Conservation (phyloP, 768 basidiomycete species). For the Pleurotus cornucopiae region DNA sequence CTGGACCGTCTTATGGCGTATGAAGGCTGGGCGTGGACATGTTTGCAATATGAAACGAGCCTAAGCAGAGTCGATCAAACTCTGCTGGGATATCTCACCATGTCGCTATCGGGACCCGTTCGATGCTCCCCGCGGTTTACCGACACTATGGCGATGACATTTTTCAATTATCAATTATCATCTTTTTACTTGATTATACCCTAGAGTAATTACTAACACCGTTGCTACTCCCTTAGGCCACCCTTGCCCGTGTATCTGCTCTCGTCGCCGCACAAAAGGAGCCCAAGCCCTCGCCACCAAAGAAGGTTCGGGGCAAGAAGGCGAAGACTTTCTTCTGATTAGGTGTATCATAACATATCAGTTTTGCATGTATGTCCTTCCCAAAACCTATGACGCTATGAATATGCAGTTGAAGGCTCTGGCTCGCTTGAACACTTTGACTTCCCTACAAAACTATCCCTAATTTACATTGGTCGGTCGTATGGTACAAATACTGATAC, state of each 20-base stretch:
- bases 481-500: neutral
- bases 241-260: slow-evolving; percentile 74
- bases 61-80: slow-evolving; percentile 58
- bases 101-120: slow-evolving; percentile 80
- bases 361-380: slow-evolving; percentile 20
- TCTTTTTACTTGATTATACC: slow-evolving; percentile 14
- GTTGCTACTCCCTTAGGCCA: slow-evolving; percentile 41
- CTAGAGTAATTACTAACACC: slow-evolving; percentile 23
- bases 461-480: neutral
- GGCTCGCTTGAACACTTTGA: no score
- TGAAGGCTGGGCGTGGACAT: slow-evolving; percentile 93
- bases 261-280: slow-evolving; percentile 66
- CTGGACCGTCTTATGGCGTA: slow-evolving; percentile 62
- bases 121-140: slow-evolving; percentile 52
- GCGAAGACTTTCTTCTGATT: slow-evolving; percentile 24
- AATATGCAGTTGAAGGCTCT: neutral
- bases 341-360: slow-evolving; percentile 14
- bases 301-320: slow-evolving; percentile 75
- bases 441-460: neutral
- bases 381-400: slow-evolving; percentile 22
- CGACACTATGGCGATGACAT: slow-evolving; percentile 76
- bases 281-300: slow-evolving; percentile 61
- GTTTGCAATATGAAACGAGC: slow-evolving; percentile 74
- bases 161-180: slow-evolving; percentile 12
- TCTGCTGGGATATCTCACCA: slow-evolving; percentile 49